phyloP scores from a whole-genome alignment of 2,329 filamentous ascomycete species.

The Fonsecaea nubica region DNA sequence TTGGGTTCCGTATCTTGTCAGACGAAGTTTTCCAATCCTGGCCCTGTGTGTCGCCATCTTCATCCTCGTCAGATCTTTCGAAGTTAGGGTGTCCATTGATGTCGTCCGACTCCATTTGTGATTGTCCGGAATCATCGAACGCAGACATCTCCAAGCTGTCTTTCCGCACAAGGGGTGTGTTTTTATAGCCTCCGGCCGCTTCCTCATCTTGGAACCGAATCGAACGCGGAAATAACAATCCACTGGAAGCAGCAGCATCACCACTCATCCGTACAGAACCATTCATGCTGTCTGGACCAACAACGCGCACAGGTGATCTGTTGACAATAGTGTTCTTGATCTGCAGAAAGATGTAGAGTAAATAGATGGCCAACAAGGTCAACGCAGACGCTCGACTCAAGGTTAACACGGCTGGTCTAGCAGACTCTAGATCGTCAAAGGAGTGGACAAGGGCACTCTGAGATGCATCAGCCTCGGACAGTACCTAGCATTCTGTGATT shows the following conservation, averaged over 20 bases:
- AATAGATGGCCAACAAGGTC: conserved; percentile 75
- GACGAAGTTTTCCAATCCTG: not conserved
- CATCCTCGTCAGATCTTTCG: not conserved
- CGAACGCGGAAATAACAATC: not conserved
- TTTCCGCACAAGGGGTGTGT: not conserved
- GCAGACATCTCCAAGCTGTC: conserved; percentile 17
- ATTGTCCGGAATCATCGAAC: not conserved
- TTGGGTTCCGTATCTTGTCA: not conserved
- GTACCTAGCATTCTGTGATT: not conserved
- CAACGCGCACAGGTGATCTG: conserved; percentile 1
- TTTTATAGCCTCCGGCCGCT: not conserved
- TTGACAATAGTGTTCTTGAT: conserved; percentile 64
- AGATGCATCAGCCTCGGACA: conserved; percentile 13
- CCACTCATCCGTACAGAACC: not conserved
- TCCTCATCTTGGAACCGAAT: conserved; percentile 18
- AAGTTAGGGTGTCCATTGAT: not conserved
- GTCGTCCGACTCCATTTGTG: not conserved
- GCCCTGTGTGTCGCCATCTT: not conserved
- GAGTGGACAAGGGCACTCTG: conserved; percentile 26
- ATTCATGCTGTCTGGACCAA: not conserved
- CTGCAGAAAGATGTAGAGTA: conserved; percentile 78
- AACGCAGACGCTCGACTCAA: conserved; percentile 68
- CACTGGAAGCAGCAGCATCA: not conserved
- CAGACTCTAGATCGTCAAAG: conserved; percentile 23
- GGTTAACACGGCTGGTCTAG: conserved; percentile 10